phyloP scores from a whole-genome alignment of 768 basidiomycete genomes.

The Cyclocybe aegerita region DNA sequence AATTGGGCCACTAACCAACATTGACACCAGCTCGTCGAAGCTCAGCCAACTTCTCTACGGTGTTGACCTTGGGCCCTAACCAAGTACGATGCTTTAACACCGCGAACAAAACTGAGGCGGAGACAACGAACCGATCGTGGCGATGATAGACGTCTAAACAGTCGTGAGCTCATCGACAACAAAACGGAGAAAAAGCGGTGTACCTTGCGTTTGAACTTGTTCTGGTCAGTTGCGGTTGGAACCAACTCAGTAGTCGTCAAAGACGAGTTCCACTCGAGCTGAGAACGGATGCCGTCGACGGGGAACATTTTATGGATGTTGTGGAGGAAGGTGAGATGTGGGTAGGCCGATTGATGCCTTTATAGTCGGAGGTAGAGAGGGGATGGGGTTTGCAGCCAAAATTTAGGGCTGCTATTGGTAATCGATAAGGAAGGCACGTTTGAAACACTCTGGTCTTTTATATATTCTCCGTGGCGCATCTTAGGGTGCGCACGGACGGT shows the following conservation, averaged over 20 bases:
- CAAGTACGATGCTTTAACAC: slow-evolving; percentile 6
- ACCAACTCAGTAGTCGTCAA: slow-evolving; percentile 67
- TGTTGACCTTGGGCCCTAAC: slow-evolving; percentile 92
- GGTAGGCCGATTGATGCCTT: neutral
- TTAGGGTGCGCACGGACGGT: slow-evolving; percentile 6
- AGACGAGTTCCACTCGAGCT: slow-evolving; percentile 91
- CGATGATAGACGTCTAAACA: slow-evolving; percentile 92
- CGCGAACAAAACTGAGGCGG: slow-evolving; percentile 1
- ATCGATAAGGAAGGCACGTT: slow-evolving; percentile 30
- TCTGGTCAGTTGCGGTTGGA: slow-evolving; percentile 70
- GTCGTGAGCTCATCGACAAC: slow-evolving; percentile 8
- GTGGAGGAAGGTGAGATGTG: slow-evolving; percentile 19
- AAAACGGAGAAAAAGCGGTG: slow-evolving; percentile 4
- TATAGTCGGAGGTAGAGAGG: slow-evolving; percentile 20
- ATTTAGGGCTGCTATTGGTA: slow-evolving; percentile 13
- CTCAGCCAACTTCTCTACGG: slow-evolving; percentile 80
- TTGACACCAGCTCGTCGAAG: slow-evolving; percentile 93
- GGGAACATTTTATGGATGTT: slow-evolving; percentile 47
- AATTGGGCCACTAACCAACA: slow-evolving; percentile 67
- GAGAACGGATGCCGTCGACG: slow-evolving; percentile 65
- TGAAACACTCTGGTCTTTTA: slow-evolving; percentile 13
- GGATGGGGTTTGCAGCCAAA: slow-evolving; percentile 11
- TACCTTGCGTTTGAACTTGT: slow-evolving; percentile 92
- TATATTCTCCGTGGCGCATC: slow-evolving; percentile 14
- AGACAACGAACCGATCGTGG: slow-evolving; percentile 79